Conservation (phyloP, 805 yeast species). For the Metschnikowia lunata region DNA sequence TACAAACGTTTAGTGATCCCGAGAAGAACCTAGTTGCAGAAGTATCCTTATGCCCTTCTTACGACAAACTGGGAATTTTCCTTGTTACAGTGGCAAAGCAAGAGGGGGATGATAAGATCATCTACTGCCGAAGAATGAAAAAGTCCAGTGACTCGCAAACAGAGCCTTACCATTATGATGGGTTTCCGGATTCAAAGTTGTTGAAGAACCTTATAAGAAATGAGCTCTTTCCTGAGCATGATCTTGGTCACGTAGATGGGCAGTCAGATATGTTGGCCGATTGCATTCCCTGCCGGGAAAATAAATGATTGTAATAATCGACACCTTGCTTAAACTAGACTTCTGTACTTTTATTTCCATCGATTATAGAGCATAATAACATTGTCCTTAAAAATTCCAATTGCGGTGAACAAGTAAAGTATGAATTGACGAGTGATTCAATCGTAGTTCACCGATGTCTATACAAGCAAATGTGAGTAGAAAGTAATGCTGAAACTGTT, state of each 20-base stretch:
- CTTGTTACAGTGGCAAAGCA: conserved; percentile 9
- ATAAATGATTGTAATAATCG: not conserved
- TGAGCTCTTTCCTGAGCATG: conserved; percentile 47
- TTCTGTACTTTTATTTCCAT: too few relatives aligned
- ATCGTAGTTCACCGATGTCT: too few relatives aligned
- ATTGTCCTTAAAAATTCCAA: too few relatives aligned
- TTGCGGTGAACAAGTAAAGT: too few relatives aligned
- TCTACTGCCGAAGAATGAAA: conserved; percentile 56
- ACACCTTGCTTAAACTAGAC: too few relatives aligned
- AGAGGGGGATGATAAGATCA: conserved; percentile 17
- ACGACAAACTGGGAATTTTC: conserved; percentile 23
- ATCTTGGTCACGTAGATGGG: conserved; percentile 63
- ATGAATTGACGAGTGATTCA: too few relatives aligned
- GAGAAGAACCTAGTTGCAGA: conserved; percentile 36
- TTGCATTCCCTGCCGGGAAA: conserved; percentile 13
- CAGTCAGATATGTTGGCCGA: conserved; percentile 10
- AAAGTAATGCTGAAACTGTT: too few relatives aligned
- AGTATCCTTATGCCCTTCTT: conserved; percentile 22
- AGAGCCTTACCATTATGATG: conserved; percentile 44
- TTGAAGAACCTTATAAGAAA: conserved; percentile 66
- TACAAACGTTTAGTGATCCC: conserved; percentile 69
- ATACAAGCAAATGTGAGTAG: too few relatives aligned
- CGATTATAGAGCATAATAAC: too few relatives aligned
- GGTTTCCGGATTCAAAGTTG: conserved; percentile 84
- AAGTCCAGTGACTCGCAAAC: conserved; percentile 27